Evolutionary conservation across 768 basidiomycete species (phyloP).

Genomic region (Chalciporus pseudorubinellus): DNA sequence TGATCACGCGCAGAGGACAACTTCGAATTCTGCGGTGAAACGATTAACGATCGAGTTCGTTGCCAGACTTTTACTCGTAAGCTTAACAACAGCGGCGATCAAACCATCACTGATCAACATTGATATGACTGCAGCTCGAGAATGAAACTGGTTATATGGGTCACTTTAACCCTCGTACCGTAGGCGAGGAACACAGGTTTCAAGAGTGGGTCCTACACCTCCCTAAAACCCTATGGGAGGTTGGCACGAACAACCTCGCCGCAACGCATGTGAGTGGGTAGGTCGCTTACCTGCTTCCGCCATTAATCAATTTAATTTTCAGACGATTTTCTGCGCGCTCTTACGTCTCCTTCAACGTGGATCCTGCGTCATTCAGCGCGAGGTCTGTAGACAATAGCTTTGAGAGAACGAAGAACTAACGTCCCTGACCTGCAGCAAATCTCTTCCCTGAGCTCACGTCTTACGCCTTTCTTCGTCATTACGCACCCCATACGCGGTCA

Average conservation of each 20-base stretch:
- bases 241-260: constrained; percentile 53
- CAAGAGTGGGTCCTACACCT: constrained; percentile 72
- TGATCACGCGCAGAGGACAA: constrained; percentile 60
- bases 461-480: constrained; percentile 80
- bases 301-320: constrained; percentile 7
- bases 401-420: constrained; percentile 9
- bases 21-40: constrained; percentile 64
- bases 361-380: constrained; percentile 40
- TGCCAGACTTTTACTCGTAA: constrained; percentile 64
- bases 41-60: constrained; percentile 72
- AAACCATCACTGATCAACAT: not conserved
- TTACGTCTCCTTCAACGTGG: constrained; percentile 59
- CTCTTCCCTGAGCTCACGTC: constrained; percentile 50
- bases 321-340: constrained; percentile 62
- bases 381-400: constrained; percentile 38
- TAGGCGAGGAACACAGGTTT: constrained; percentile 33
- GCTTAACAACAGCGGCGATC: constrained; percentile 13
- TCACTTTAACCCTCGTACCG: constrained; percentile 38
- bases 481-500: constrained; percentile 72
- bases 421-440: constrained; percentile 41
- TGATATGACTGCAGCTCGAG: constrained; percentile 48
- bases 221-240: constrained; percentile 84
- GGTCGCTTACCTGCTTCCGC: not conserved
- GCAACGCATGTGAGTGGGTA: constrained; percentile 56
- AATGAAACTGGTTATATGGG: constrained; percentile 54